Evolutionary conservation across 2,329 filamentous ascomycete species (phyloP).

Genomic region (Arachnopeziza araneosa): DNA sequence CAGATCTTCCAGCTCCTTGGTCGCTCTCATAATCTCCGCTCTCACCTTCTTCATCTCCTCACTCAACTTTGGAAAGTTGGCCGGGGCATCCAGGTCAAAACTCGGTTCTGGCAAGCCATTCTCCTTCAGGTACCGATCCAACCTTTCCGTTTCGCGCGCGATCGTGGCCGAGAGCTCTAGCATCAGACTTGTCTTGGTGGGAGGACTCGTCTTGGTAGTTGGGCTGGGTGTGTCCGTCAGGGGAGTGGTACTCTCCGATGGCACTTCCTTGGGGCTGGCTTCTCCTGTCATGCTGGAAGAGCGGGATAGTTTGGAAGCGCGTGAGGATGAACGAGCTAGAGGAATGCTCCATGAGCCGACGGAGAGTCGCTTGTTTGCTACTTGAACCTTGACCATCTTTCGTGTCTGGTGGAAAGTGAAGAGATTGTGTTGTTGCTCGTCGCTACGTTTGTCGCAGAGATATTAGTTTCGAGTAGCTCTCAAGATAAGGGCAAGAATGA

Average conservation of each 20-base stretch:
- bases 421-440: too few species aligned
- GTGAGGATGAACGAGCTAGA: not conserved
- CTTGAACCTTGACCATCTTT: conserved; percentile 5
- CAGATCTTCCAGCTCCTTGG: conserved; percentile 42
- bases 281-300: not conserved
- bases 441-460: too few species aligned
- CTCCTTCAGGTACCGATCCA: conserved; percentile 42
- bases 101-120: conserved; percentile 38
- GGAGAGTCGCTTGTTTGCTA: conserved; percentile 5
- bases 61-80: conserved; percentile 43
- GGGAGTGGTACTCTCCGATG: not conserved
- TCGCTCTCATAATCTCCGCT: conserved; percentile 43
- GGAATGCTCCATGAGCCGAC: conserved; percentile 5
- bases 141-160: conserved; percentile 41
- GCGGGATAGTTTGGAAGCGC: not conserved
- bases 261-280: not conserved
- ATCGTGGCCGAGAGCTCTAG: conserved; percentile 44
- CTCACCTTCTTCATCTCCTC: conserved; percentile 41
- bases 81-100: conserved; percentile 40
- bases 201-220: not conserved
- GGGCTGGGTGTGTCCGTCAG: not conserved
- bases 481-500: too few species aligned
- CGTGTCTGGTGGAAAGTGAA: too few species aligned
- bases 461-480: too few species aligned
- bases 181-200: conserved; percentile 29